Conservation (phyloP, 1,284 basidiomycete genomes). For the Malassezia cuniculi region DNA sequence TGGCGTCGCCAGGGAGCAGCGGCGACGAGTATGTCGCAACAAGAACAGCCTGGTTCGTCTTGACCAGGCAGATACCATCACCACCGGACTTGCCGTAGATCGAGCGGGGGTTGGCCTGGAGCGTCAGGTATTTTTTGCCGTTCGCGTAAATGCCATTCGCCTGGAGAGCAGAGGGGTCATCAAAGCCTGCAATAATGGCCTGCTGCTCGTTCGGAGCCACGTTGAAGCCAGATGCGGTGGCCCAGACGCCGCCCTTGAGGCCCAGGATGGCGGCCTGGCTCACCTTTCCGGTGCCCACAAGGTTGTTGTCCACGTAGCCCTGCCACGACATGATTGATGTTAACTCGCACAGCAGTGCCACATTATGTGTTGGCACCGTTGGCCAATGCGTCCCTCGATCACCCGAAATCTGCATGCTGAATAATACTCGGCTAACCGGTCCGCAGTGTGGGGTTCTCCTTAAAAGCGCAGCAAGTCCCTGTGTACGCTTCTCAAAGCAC, state of each 20-base stretch:
- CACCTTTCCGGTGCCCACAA: slow-evolving; percentile 66
- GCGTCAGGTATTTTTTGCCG: slow-evolving; percentile 68
- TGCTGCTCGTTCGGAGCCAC: slow-evolving; percentile 64
- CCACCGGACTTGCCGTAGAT: slow-evolving; percentile 69
- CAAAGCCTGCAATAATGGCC: slow-evolving; percentile 54
- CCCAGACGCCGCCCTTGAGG: slow-evolving; percentile 76
- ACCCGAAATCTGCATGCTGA: too few relatives aligned
- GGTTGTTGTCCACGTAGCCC: slow-evolving; percentile 79
- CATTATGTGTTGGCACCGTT: too few relatives aligned
- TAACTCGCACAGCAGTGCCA: too few relatives aligned
- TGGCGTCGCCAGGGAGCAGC: slow-evolving; percentile 56
- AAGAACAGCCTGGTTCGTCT: slow-evolving; percentile 77
- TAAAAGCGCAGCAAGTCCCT: too few relatives aligned
- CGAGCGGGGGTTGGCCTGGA: slow-evolving; percentile 54
- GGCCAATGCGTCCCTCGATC: too few relatives aligned
- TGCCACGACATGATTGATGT: slow-evolving; percentile 32
- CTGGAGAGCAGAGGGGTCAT: slow-evolving; percentile 46
- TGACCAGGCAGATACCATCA: slow-evolving; percentile 67
- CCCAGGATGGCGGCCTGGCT: slow-evolving; percentile 72
- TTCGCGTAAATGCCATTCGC: slow-evolving; percentile 58
- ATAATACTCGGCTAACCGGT: too few relatives aligned
- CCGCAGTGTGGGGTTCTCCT: too few relatives aligned
- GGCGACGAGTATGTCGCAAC: slow-evolving; percentile 66
- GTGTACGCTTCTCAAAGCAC: too few relatives aligned
- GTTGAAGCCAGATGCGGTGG: slow-evolving; percentile 58